phyloP scores from a whole-genome alignment of 2,329 filamentous ascomycete genomes.

The Sclerotinia subarctica region DNA sequence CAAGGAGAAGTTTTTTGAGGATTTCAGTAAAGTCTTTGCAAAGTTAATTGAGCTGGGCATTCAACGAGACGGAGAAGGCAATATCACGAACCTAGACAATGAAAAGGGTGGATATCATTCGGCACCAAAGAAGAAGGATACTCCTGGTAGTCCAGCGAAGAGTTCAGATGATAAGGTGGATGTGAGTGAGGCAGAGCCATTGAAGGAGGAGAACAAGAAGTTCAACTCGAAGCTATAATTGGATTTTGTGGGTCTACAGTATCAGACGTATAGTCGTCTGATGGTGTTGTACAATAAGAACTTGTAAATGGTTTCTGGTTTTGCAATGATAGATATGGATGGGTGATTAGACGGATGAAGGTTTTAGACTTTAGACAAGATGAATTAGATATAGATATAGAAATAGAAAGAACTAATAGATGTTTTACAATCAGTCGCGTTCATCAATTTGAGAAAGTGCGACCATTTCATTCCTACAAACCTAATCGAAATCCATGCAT shows the following conservation, averaged over 20 bases:
- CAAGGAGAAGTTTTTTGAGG: conserved; percentile 59
- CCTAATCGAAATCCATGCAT: too few relatives aligned
- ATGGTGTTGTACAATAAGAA: too few relatives aligned
- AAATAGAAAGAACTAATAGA: conserved; percentile 20
- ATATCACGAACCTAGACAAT: conserved; percentile 55
- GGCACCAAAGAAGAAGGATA: conserved; percentile 53
- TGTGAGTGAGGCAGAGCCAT: conserved; percentile 41
- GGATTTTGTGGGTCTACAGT: not conserved
- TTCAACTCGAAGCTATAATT: conserved; percentile 34
- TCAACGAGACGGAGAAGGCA: conserved; percentile 50
- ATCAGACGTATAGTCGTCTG: not conserved
- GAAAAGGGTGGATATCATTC: conserved; percentile 53
- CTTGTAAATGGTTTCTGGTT: not conserved
- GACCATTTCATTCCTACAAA: not conserved
- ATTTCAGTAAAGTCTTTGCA: conserved; percentile 57
- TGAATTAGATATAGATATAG: conserved; percentile 11
- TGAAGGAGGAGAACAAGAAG: conserved; percentile 38
- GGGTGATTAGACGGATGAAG: conserved; percentile 16
- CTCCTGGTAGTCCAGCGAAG: conserved; percentile 38
- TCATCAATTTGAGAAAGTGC: conserved; percentile 3
- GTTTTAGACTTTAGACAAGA: conserved; percentile 5
- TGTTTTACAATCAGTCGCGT: conserved; percentile 8
- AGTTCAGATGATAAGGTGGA: conserved; percentile 36
- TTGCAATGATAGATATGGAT: not conserved
- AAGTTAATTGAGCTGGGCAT: conserved; percentile 62